Base-by-base conservation (phyloP, 352 stramenopile species). In the Pythium grandisporangium region DNA sequence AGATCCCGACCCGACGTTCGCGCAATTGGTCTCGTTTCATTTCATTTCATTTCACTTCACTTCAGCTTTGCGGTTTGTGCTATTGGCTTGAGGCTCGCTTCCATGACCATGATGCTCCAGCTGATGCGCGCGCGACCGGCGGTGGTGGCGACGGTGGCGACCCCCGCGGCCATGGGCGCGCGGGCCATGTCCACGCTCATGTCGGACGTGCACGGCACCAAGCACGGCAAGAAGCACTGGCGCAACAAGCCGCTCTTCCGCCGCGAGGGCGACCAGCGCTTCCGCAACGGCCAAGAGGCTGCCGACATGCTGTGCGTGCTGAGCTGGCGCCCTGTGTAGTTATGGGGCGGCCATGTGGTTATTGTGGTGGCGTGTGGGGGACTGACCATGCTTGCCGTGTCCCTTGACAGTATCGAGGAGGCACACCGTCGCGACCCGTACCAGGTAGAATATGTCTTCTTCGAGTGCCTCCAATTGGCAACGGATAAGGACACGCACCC, bases 171-270 rank as follows among this genome's bases (percentile, higher is more conserved):
- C 2, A 8, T 50, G 19, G n/a, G 20, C 36, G 22, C 22, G 36
- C 50, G 50, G 43, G 44, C 44, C 24, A 21, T 32, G 42, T 57
- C 74, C 17, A 74, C 71, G 51, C 70, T 93, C 53, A 93, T 93
- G 79, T 89, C 79, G 62, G 79, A 93, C 55, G 79, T 93, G 10
- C 79, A 93, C 58, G 79, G 79, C 46, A 93, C 79, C 30, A 89
- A 70, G 5, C 79, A 93, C 62, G 79, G 79, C 61, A 87, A 88
- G 58, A 93, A 93, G 58, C 73, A 88, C 45, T 98, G 93, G 93
- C 88, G 94, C 53, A 98, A 97, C 74, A 97, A 98, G 61, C 95
- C 95, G 26, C 77, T 98, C 6, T 98, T 98, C 67, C 85, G 93
- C 36, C 90, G 93, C 49, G 89, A 96, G 42, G 93, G 95, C 41